A percentile compares a stretch with the other conserved stretches of the same genome.
Evolutionary conservation across 129 eudicot genomes (phyloP).

Genomic region (Chrysanthemum seticuspe): DNA sequence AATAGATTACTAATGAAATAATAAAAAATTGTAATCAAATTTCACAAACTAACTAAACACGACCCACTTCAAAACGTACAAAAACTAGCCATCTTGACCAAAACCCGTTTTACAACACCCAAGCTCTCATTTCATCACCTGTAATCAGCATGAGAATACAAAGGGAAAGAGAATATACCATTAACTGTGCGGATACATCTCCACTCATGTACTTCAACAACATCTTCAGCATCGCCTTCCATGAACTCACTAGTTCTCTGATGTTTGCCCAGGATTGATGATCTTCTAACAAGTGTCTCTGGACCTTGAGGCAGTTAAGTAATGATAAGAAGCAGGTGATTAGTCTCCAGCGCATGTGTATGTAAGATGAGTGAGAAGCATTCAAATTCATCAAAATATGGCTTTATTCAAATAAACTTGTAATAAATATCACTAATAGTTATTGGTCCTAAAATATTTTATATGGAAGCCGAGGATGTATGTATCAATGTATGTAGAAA

Average conservation of each 20-base stretch:
- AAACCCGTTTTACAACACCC: neutral
- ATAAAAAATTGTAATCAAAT: neutral
- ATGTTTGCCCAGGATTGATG: slow-evolving; percentile 46
- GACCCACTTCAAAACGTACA: neutral
- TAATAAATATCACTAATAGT: neutral
- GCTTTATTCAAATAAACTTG: neutral
- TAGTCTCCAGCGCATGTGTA: slow-evolving; percentile 7
- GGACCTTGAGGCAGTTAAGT: slow-evolving; percentile 52
- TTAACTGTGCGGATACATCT: slow-evolving; percentile 76
- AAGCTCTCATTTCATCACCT: neutral
- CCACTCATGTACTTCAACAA: slow-evolving; percentile 85
- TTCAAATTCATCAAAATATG: neutral
- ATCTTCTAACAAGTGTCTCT: slow-evolving; percentile 65
- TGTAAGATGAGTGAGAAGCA: neutral
- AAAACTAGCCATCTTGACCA: neutral
- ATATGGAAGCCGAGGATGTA: neutral
- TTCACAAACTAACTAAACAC: too few species aligned
- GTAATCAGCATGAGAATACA: neutral
- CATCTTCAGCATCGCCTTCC: slow-evolving; percentile 84
- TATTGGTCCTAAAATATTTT: neutral
- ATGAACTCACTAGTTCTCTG: slow-evolving; percentile 36
- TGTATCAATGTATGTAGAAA: neutral
- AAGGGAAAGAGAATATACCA: slow-evolving; percentile 42
- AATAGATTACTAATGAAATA: neutral
- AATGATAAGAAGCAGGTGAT: slow-evolving; percentile 3